Evolutionary conservation across 2,329 filamentous ascomycete genomes (phyloP), one percentile per base, ranked within the genome.

Genomic region (Ascochyta lentis): DNA sequence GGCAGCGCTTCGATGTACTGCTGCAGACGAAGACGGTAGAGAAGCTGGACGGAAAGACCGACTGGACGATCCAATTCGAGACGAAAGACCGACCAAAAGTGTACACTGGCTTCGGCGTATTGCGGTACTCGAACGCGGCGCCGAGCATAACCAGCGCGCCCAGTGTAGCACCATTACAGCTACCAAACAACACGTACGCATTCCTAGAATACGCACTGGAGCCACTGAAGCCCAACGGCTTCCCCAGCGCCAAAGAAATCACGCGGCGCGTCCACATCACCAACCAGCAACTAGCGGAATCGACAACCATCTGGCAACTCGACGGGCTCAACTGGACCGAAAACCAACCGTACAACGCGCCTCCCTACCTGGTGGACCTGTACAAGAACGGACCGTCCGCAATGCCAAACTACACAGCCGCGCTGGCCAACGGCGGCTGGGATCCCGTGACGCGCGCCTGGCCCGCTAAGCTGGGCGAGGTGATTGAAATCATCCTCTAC

Each of bases 1-100:
- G 86, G 0, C 86, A 89, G 64, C 81, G 86, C n/a, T 88, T 84
- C 67, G 84, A 84, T 57, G 76, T 81, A 0, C 73, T 88, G 2
- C 74, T 89, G 29, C 77, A 74, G 12, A 79, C 85, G 1, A 88
- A 87, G 62, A 76, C 76, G 0, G 62, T 59, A 38, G 72, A 73
- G 0, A 78, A 86, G 59, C 70, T 86, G 1, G 58, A 66, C 3
- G 67, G 72, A 10, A 69, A 77, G 59, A 73, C 74, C 3, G 66
- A 78, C 53, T 76, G 78, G 65, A 69, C 75, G 59, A 74, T 85
- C 50, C 74, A 83, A 61, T 77, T 79, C 51, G 80, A 83, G 56
- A 84, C 79, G 9, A 79, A 79, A 15, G 81, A 84, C 34, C 78
- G 83, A 0, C 81, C 82, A 0, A 63, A 71, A 1, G 66, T 76